phyloP scores from a whole-genome alignment of 2,329 filamentous ascomycete genomes.

The Nannizziopsis arthrosporioides region DNA sequence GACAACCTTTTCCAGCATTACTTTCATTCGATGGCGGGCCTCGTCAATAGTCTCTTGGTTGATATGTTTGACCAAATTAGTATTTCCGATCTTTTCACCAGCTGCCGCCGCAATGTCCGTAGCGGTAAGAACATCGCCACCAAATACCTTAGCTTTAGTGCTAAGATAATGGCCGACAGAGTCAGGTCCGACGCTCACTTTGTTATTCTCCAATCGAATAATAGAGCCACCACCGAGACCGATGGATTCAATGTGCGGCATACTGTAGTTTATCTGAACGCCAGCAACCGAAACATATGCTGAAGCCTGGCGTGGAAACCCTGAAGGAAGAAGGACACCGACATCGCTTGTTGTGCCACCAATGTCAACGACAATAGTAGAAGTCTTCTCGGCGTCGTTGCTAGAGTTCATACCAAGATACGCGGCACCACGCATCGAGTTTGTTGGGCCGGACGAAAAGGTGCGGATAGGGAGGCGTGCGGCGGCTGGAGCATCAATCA shows the following conservation, averaged over 20 bases:
- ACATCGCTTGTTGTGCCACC: constrained; percentile 53
- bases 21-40: constrained; percentile 29
- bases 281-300: constrained; percentile 48
- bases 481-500: constrained; percentile 38
- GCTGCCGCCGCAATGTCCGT: constrained; percentile 38
- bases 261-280: constrained; percentile 48
- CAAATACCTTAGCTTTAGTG: constrained; percentile 42
- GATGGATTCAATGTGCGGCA: constrained; percentile 47
- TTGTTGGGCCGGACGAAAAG: constrained; percentile 43
- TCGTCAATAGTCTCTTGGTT: constrained; percentile 12
- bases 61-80: constrained; percentile 16
- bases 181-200: constrained; percentile 43
- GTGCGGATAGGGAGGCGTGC: constrained; percentile 41
- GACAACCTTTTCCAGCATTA: constrained; percentile 40
- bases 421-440: constrained; percentile 43
- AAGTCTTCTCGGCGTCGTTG: constrained; percentile 9
- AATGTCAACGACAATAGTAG: constrained; percentile 44
- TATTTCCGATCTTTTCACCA: constrained; percentile 17
- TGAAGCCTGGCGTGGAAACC: constrained; percentile 49
- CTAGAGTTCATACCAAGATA: constrained; percentile 20
- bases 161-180: constrained; percentile 45
- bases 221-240: constrained; percentile 47
- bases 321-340: constrained; percentile 45
- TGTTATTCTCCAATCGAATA: constrained; percentile 23
- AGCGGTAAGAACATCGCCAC: constrained; percentile 43